Evolutionary conservation across 176 grass and related monocot species (phyloP).

Genomic region (Musa troglodytarum): DNA sequence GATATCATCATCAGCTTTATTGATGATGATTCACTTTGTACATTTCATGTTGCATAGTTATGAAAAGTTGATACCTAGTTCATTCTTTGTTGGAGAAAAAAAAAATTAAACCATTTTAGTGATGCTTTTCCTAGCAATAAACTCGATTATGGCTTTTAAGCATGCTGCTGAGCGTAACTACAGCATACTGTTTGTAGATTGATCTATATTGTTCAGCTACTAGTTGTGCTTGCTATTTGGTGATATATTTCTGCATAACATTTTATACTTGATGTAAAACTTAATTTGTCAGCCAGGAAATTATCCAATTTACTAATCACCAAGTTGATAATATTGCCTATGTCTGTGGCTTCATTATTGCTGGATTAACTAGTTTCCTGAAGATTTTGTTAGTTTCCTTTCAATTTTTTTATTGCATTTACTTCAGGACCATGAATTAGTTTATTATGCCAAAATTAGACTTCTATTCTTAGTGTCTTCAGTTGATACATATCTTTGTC

Average conservation of each 20-base stretch:
- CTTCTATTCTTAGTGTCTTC: background rate
- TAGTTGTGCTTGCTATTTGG: background rate
- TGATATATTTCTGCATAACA: background rate
- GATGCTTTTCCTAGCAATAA: background rate
- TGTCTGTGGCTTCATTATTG: background rate
- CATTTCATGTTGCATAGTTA: background rate
- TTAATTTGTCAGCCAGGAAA: background rate
- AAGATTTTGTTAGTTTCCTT: background rate
- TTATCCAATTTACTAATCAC: background rate
- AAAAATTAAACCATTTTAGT: too few relatives aligned
- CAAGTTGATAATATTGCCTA: background rate
- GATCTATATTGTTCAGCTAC: background rate
- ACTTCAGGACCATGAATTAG: background rate
- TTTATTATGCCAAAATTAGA: background rate
- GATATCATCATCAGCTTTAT: background rate
- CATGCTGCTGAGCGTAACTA: background rate
- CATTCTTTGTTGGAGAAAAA: too few relatives aligned
- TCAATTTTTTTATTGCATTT: background rate
- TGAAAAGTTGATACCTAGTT: too few relatives aligned
- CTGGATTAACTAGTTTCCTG: background rate
- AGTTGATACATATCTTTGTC: background rate
- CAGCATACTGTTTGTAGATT: background rate
- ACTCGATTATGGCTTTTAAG: background rate
- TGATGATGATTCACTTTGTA: background rate
- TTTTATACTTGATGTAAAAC: background rate